These are phyloP conservation scores for Penicillium longicatenatum DNA, from an alignment of 495 filamentous ascomycete genomes.

Conservation along the genomic window DNA sequence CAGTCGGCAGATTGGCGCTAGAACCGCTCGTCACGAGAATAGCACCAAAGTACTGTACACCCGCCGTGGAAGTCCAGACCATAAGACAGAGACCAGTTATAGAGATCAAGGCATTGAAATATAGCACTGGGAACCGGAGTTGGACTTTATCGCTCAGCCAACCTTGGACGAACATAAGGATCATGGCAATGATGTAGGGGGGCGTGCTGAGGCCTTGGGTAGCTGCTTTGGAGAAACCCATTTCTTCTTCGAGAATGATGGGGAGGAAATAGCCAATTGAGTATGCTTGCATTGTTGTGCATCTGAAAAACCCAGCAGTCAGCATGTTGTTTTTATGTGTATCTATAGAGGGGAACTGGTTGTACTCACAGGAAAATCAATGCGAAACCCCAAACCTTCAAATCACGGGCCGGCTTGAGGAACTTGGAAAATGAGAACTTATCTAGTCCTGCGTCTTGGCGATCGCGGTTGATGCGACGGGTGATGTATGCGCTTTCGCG, in stretches of 20 bases:
- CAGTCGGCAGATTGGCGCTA: constrained; percentile 55
- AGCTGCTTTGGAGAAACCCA: constrained; percentile 45
- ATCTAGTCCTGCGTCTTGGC: constrained; percentile 46
- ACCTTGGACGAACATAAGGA: constrained; percentile 52
- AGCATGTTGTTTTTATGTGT: too few species aligned
- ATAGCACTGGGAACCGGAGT: constrained; percentile 53
- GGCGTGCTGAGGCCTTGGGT: constrained; percentile 60
- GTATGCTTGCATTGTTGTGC: constrained; percentile 34
- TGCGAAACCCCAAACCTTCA: constrained; percentile 73
- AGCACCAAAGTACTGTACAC: constrained; percentile 60
- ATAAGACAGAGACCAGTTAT: constrained; percentile 47
- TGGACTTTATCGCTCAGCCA: constrained; percentile 54
- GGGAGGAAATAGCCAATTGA: constrained; percentile 64
- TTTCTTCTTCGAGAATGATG: constrained; percentile 49
- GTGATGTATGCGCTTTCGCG: constrained; percentile 50
- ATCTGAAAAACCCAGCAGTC: neutral
- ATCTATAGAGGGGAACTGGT: neutral
- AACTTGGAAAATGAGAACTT: constrained; percentile 35
- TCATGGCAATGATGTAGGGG: constrained; percentile 53
- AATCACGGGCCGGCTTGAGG: constrained; percentile 55
- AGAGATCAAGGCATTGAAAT: constrained; percentile 46
- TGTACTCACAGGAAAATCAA: constrained; percentile 59
- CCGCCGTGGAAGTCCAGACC: constrained; percentile 35
- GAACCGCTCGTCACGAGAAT: constrained; percentile 54
- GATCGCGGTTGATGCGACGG: constrained; percentile 51